Evolutionary conservation across 306 rosid species (phyloP), one percentile per base, ranked within the genome.

Genomic region (Cucumis cinereus): DNA sequence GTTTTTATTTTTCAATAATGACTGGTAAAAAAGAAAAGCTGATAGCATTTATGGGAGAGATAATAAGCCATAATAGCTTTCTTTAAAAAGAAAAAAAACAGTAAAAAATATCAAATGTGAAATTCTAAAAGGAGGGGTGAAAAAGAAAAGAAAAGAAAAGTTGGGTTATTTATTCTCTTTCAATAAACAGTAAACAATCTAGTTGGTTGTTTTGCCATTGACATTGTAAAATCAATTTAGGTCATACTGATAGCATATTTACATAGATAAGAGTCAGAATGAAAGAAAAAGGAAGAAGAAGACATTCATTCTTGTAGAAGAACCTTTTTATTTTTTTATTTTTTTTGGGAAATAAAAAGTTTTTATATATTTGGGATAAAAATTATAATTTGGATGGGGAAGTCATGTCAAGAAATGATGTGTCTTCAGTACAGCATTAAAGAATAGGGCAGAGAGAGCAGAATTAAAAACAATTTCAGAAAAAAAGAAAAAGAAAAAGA

Each of bases 381-480:
- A 17, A 1, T 2, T 1, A 17, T 7, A 80, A 77, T 87, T 79
- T 81, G 79, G 36, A 26, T 59, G 35, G 36, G 17, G 64, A 61
- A 88, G 86, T 24, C 81, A 26, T 81, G 86, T 72, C 76, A 79
- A 14, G 63, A 55, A 53, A 20, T 50, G 62, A 53, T 49, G 62
- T 49, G 33, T 20, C 50, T 73, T 50, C 20, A 50, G 55, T n/a
- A 45, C 12, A 61, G 78, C 85, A 63, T 77, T 82, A 79, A 84
- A 77, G 85, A 79, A 77, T 73, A 30, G 40, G 40, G 77, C 68
- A 73, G 85, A 82, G 85, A 82, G 55, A 53, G 78, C 61, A 68
- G 77, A 60, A 59, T 52, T 64, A 54, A 40, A 9, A 56, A 72
- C 61, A 67, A 56, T 61, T 4, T 36, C 22, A 73, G 22, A 20